phyloP scores from a whole-genome alignment of 1,284 basidiomycete genomes.

The Trichosporon sp. region DNA sequence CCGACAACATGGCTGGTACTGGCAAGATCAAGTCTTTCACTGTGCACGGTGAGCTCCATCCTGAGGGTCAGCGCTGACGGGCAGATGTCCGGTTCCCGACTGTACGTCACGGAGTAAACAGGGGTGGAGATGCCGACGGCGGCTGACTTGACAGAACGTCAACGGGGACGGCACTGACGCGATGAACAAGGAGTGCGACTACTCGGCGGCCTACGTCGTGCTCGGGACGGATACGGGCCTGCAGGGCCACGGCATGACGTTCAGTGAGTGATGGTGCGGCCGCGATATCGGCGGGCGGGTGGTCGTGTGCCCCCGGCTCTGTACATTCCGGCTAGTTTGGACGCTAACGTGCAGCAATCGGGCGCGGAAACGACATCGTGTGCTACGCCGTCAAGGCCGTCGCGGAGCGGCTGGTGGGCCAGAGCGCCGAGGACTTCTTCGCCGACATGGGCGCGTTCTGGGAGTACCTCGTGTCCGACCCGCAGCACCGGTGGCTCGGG shows the following conservation, averaged over 20 bases:
- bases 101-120: constrained; percentile 45
- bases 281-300: too few relatives aligned
- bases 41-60: constrained; percentile 45
- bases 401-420: constrained; percentile 74
- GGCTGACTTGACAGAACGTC: constrained; percentile 48
- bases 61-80: neutral
- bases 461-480: constrained; percentile 64
- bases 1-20: constrained; percentile 25
- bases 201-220: constrained; percentile 84
- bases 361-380: constrained; percentile 89
- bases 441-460: constrained; percentile 69
- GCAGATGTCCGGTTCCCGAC: constrained; percentile 78
- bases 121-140: neutral
- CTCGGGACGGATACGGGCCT: constrained; percentile 64
- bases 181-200: constrained; percentile 92
- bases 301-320: neutral
- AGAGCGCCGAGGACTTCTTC: constrained; percentile 75
- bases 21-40: constrained; percentile 44
- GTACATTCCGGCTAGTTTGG: neutral
- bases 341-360: constrained; percentile 58
- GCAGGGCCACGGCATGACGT: constrained; percentile 88
- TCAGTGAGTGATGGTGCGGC: constrained; percentile 53
- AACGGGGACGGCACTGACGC: constrained; percentile 86
- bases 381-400: constrained; percentile 74
- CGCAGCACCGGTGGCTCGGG: constrained; percentile 78